Evolutionary conservation across 805 yeast species (phyloP), one percentile per base, ranked within the genome.

Genomic region (Dipodascus albidus): DNA sequence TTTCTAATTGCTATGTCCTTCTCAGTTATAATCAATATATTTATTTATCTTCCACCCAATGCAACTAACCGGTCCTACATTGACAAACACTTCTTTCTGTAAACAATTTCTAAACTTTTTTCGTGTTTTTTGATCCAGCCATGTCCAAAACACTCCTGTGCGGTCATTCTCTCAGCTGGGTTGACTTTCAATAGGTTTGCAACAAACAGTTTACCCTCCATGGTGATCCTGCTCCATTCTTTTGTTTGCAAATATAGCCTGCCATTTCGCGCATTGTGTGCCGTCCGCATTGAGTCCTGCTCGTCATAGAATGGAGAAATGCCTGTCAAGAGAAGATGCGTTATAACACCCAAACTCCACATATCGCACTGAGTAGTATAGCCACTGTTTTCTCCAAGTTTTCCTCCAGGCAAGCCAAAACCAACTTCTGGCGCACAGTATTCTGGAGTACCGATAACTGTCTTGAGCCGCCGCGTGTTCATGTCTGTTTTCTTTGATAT

Each of bases 351-450:
- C 2, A 83, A 59, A 1, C 88, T 82, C 89, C 88, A 83, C 41
- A 81, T 64, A 64, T 83, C 88, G 61, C 86, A 81, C 59, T 78
- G 79, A 27, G 66, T 67, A 55, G 74, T 77, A 60, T 82, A 81
- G 0, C 82, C 82, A 14, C 57, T 55, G 17, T 59, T 47, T 1
- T 24, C 9, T 8, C 23, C 44, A 21, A 44, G 48, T 21, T 17
- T 27, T n/a, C 48, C 24, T 9, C 23, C 22, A 20, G 47, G 24
- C 6, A 49, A 54, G 23, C 66, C 71, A 52, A 78, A 70, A 0
- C 82, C 80, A 9, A 83, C 80, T 59, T 83, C 88, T 0, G 89
- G 89, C 0, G 89, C 88, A 54, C 82, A 75, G 60, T 83, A 83
- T 61, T 83, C 88, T 0, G 83, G 81, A 0, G 88, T 83, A 1